A percentile compares a stretch with the other conserved stretches of the same genome.
These are phyloP conservation scores for Balamuthia mandrillaris DNA, from an alignment of 208 protist genomes.

Conservation along the genomic window DNA sequence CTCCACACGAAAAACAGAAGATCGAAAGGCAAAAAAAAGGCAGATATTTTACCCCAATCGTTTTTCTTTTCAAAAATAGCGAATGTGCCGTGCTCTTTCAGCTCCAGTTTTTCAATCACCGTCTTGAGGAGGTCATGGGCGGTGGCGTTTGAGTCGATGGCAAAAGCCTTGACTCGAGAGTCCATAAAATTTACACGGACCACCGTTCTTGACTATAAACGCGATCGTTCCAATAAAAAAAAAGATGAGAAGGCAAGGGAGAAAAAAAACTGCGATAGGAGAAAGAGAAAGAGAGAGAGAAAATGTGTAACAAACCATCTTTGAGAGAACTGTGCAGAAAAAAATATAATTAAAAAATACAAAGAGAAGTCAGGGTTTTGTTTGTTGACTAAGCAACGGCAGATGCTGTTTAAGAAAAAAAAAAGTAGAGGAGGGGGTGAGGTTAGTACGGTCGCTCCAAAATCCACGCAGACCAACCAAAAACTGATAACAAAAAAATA, in stretches of 20 bases:
- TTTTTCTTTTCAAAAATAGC: constrained; percentile 50
- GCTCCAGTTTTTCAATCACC: constrained; percentile 37
- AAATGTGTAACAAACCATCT: background rate
- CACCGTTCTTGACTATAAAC: constrained; percentile 15
- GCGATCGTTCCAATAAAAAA: background rate
- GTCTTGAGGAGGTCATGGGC: constrained; percentile 21
- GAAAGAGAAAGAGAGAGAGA: background rate
- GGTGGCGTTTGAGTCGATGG: constrained; percentile 29
- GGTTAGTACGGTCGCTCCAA: too few relatives aligned
- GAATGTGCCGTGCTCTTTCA: constrained; percentile 42
- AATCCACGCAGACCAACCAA: too few relatives aligned
- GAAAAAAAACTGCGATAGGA: background rate
- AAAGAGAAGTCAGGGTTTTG: too few relatives aligned
- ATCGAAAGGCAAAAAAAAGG: background rate
- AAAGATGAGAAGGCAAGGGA: background rate
- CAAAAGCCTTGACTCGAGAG: constrained; percentile 42
- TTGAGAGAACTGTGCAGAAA: too few relatives aligned
- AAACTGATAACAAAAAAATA: too few relatives aligned
- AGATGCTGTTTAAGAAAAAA: too few relatives aligned
- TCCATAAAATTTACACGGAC: constrained; percentile 50
- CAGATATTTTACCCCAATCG: constrained; percentile 18
- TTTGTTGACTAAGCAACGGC: too few relatives aligned
- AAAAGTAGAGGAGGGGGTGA: too few relatives aligned
- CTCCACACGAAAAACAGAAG: too few relatives aligned
- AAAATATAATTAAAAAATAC: too few relatives aligned